Conservation (phyloP, 2,329 filamentous ascomycete genomes). For the Curvularia verruculosa region DNA sequence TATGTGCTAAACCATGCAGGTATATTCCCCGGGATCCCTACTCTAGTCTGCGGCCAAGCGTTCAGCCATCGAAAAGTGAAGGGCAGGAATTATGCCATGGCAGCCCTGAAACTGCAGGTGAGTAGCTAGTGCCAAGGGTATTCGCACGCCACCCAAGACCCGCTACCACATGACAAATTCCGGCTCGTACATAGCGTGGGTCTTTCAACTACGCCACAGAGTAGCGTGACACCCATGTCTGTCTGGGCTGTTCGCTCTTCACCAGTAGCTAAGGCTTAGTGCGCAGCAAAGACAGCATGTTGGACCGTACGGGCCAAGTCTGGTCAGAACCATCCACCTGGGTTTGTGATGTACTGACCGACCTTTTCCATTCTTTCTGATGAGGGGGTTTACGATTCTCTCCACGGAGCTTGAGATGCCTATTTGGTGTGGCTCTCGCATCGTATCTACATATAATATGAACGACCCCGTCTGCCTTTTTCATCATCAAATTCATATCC, state of each 20-base stretch:
- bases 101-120: not conserved
- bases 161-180: slow-evolving; percentile 19
- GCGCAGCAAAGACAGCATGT: slow-evolving; percentile 16
- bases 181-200: slow-evolving; percentile 2
- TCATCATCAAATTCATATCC: slow-evolving; percentile 3
- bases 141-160: not conserved
- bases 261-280: slow-evolving; percentile 18
- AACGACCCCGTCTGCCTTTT: not conserved
- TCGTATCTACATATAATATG: slow-evolving; percentile 20
- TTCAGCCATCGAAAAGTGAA: not conserved
- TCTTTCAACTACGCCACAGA: slow-evolving; percentile 22
- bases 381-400: slow-evolving; percentile 1
- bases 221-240: slow-evolving; percentile 22
- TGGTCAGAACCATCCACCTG: slow-evolving; percentile 26
- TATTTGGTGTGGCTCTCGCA: slow-evolving; percentile 7
- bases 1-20: not conserved
- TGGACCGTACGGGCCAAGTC: slow-evolving; percentile 17
- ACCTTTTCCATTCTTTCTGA: slow-evolving; percentile 20
- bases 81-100: not conserved
- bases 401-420: slow-evolving; percentile 10
- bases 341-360: slow-evolving; percentile 18
- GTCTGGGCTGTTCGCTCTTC: slow-evolving; percentile 26
- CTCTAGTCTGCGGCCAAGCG: not conserved
- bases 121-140: slow-evolving; percentile 1
- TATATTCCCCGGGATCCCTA: not conserved